These are phyloP conservation scores for Aegilops speltoides DNA, from an alignment of 176 grass and related monocot genomes.

Conservation along the genomic window DNA sequence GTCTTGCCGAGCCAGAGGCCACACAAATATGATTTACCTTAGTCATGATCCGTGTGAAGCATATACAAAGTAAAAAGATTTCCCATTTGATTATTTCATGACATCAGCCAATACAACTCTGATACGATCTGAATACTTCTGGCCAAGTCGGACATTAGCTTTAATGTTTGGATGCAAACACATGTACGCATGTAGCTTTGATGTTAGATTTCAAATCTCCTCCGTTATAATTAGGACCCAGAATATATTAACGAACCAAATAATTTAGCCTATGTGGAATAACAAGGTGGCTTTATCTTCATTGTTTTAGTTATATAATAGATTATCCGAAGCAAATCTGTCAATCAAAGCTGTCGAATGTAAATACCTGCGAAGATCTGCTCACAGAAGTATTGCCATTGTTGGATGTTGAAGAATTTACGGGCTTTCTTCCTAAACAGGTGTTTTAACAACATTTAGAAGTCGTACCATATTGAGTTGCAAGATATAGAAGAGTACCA, in stretches of 20 bases:
- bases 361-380: constrained; percentile 52
- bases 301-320: not conserved
- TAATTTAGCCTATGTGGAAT: not conserved
- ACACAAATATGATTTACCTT: no score
- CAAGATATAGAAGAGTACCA: not conserved
- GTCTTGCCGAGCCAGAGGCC: no score
- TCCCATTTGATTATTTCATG: not conserved
- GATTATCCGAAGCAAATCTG: not conserved
- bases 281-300: not conserved
- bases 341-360: not conserved
- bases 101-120: not conserved
- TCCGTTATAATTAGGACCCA: not conserved
- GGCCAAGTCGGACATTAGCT: not conserved
- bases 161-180: not conserved
- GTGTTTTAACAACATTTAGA: constrained; percentile 22
- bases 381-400: constrained; percentile 25
- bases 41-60: no score
- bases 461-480: not conserved
- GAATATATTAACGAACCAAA: not conserved
- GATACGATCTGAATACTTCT: not conserved
- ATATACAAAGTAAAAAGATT: not conserved
- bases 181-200: not conserved
- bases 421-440: constrained; percentile 47
- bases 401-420: constrained; percentile 19
- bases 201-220: not conserved